Evolutionary conservation across 2,329 filamentous ascomycete species (phyloP), one percentile per base, ranked within the genome.

Genomic region (Gliomastix tumulicola): DNA sequence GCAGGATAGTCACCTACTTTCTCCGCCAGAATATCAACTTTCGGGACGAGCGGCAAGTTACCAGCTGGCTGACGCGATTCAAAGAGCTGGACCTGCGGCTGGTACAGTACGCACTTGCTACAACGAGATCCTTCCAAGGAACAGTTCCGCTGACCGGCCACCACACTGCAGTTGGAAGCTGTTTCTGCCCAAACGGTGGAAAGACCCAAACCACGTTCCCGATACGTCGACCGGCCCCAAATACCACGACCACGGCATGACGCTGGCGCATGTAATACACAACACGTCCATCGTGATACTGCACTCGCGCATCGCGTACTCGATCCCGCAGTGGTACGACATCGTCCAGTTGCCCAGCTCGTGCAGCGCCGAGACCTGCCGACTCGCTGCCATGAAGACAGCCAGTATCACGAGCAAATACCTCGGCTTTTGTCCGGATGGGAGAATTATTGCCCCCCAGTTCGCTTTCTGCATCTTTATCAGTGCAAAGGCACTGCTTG

Each of bases 271-370:
- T 37, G 53, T 66, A 13, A 68, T 62, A 1, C 65, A 69, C 40
- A 67, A 68, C 36, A 58, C 64, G 2, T 63, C 63, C 4, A 65
- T 66, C 48, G 65, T 69, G 18, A 50, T 68, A 1, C 50, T 69
- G 1, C 65, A 69, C 40, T 64, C 68, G 36, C 49, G 50, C 9
- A 66, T 69, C 25, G 65, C 64, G 2, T 68, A 63, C 40, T 62
- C 62, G 0, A 39, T 43, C 6, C 16, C 49, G 47, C 5, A 34
- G 37, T 15, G 50, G 56, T 17, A 61, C 49, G 56, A 44, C 42
- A 22, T 48, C 34, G 43, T 37, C 34, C 54, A 15, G 32, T 47
- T 67, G 4, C 64, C 65, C 2, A 63, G 56, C 37, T 42, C 49
- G 7, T 64, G 53, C 35, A 66, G 62, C 39, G 60, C 62, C 5